Evolutionary conservation across 1,139 yeast species (phyloP).

Genomic region (Suhomyces ambrosiae): DNA sequence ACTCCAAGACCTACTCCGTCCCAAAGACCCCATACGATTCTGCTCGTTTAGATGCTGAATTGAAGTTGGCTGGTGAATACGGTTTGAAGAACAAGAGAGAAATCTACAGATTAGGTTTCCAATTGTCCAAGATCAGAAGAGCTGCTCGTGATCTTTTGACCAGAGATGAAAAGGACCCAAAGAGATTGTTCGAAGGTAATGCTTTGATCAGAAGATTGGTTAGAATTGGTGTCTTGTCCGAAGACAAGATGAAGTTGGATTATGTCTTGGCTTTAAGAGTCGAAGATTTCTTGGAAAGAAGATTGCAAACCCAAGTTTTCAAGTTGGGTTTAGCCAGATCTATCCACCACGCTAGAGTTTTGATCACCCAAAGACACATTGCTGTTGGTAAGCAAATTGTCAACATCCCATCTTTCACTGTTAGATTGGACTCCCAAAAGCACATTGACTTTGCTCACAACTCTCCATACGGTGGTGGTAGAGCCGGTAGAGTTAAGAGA

Average conservation of each 20-base stretch:
- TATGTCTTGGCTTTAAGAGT: slow-evolving; percentile 97
- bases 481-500: slow-evolving; percentile 99
- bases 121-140: slow-evolving; percentile 99
- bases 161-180: slow-evolving; percentile 99
- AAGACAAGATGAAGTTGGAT: slow-evolving; percentile 99
- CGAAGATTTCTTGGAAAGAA: slow-evolving; percentile 99
- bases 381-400: slow-evolving; percentile 99
- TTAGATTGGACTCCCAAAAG: slow-evolving; percentile 99
- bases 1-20: slow-evolving; percentile 98
- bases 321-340: slow-evolving; percentile 99
- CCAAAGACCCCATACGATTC: slow-evolving; percentile 99
- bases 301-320: slow-evolving; percentile 99
- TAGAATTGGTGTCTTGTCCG: slow-evolving; percentile 97
- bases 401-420: slow-evolving; percentile 98
- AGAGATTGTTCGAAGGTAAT: slow-evolving; percentile 99
- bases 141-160: slow-evolving; percentile 99
- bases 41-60: slow-evolving; percentile 99
- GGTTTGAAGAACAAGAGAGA: slow-evolving; percentile 99
- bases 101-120: slow-evolving; percentile 98
- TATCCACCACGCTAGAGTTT: slow-evolving; percentile 99
- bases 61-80: slow-evolving; percentile 99
- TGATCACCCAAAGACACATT: slow-evolving; percentile 98
- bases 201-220: slow-evolving; percentile 98
- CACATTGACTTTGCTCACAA: slow-evolving; percentile 99
- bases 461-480: slow-evolving; percentile 99